These are phyloP conservation scores for Cornus kousa DNA, from an alignment of 148 eudicot genomes.

Conservation along the genomic window DNA sequence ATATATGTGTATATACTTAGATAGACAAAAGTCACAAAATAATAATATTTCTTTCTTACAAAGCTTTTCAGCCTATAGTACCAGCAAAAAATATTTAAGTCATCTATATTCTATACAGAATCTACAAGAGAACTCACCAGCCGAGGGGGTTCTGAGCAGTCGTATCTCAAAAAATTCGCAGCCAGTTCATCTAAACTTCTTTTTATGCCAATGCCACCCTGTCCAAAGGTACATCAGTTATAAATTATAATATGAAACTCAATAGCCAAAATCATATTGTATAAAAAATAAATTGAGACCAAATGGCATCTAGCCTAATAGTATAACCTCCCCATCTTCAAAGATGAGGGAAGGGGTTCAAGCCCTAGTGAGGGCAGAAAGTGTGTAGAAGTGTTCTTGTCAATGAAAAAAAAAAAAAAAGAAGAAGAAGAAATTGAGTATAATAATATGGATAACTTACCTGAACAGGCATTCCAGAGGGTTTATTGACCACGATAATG, in stretches of 20 bases:
- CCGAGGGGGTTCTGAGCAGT: conserved; percentile 67
- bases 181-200: conserved; percentile 92
- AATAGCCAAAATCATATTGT: not conserved
- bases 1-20: no score
- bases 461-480: conserved; percentile 95
- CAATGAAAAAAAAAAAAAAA: no score
- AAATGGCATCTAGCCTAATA: no score
- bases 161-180: conserved; percentile 65
- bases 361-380: no score
- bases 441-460: conserved; percentile 26
- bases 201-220: conserved; percentile 88
- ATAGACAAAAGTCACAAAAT: no score
- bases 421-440: not conserved
- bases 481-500: conserved; percentile 87
- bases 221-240: conserved; percentile 7
- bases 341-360: no score
- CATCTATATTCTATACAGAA: not conserved
- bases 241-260: not conserved
- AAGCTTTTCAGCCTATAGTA: not conserved
- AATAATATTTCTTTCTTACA: not conserved
- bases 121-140: conserved; percentile 52
- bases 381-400: no score
- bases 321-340: no score
- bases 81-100: not conserved
- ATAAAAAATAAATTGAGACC: not conserved